Base-by-base conservation (phyloP, 2,329 filamentous ascomycete species). In the Penicillium freii region DNA sequence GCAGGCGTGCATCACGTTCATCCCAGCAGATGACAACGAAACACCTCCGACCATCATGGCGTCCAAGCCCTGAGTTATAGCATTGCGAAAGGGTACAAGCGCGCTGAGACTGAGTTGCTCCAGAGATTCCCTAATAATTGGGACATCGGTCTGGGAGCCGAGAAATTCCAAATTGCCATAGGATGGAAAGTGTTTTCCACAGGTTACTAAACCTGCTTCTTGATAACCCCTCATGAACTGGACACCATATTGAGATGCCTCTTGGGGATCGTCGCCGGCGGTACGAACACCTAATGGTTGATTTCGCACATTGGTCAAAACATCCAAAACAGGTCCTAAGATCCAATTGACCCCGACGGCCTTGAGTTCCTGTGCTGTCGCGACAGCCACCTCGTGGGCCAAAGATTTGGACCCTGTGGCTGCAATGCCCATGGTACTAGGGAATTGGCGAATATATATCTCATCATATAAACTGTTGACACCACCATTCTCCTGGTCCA, bases 401-500 rank as follows among this genome's bases (percentile, higher is more conserved):
- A 97, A 80, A 11, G 94, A 86, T 36, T 87, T 87, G 11, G 88
- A 92, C 25, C 92, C 91, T 5, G 92, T 92, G 23, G 94, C 94
- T n/a, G 93, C 92, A 59, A 97, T 83, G 13, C 92, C 93, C 93
- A 99, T 97, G 61, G 93, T 90, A 69, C 92, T 96, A 9, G 94
- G 94, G 66, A 96, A 99, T 72, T 97, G 94, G 64, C 91, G 92
- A 65, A 97, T 93, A 72, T 92, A 94, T 69, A 94, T 91, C 66
- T 96, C 92, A 73, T 97, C 93, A 69, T 95, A 97, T 2, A 97
- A 83, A 76, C 91, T 96, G 78, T 97, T 97, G 73, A 97, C 93
- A 3, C 93, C 92, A 62, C 94, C 94, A 85, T 99, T 97, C 74
- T 99, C 94, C 73, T 99, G 94, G 71, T 97, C 94, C 38, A 97